These are phyloP conservation scores for Verticillium longisporum DNA, from an alignment of 2,329 filamentous ascomycete genomes.

Conservation along the genomic window DNA sequence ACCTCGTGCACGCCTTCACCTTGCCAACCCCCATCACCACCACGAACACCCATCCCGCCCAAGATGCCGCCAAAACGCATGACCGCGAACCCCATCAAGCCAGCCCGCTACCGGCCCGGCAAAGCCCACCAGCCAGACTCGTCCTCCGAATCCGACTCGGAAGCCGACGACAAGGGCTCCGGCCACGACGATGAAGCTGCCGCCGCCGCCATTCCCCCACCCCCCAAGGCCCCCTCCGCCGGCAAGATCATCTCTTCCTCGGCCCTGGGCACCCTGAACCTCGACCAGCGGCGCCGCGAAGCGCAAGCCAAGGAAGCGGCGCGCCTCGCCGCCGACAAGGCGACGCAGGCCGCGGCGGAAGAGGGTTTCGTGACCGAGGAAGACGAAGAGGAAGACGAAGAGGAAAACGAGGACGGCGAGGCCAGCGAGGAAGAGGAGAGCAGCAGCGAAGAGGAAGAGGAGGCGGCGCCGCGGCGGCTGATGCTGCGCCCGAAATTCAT, in stretches of 20 bases:
- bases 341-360: constrained; percentile 46
- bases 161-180: constrained; percentile 33
- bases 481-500: constrained; percentile 61
- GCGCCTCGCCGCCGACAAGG: constrained; percentile 39
- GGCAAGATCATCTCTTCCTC: constrained; percentile 50
- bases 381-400: constrained; percentile 29
- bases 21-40: neutral
- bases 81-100: constrained; percentile 82
- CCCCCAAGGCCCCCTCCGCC: constrained; percentile 50
- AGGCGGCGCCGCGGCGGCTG: constrained; percentile 47
- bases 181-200: constrained; percentile 13
- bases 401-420: constrained; percentile 25
- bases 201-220: constrained; percentile 35
- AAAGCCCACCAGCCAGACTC: constrained; percentile 57
- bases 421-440: constrained; percentile 31
- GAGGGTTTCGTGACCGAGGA: constrained; percentile 58
- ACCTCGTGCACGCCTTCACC: neutral
- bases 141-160: constrained; percentile 43
- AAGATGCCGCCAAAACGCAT: constrained; percentile 71
- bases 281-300: constrained; percentile 38
- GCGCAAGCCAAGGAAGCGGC: constrained; percentile 39
- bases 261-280: constrained; percentile 44
- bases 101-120: constrained; percentile 77
- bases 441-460: constrained; percentile 38
- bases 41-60: neutral